A percentile compares a stretch with the other conserved stretches of the same genome.
Evolutionary conservation across 768 basidiomycete genomes (phyloP).

Genomic region (Boletales sp.): DNA sequence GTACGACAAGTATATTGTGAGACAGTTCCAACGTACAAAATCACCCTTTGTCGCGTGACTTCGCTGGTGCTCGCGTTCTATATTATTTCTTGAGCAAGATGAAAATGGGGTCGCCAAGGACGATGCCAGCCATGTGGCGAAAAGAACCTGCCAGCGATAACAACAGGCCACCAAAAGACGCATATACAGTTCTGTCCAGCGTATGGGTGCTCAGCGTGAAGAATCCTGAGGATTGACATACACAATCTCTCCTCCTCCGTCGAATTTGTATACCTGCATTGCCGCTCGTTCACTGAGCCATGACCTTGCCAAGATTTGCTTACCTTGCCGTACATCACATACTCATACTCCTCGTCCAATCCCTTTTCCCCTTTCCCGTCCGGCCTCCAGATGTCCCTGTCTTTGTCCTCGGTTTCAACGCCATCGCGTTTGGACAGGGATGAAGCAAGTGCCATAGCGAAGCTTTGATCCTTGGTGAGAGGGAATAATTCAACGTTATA

Average conservation of each 20-base stretch:
- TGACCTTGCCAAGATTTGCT: background rate
- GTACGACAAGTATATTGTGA: conserved; percentile 6
- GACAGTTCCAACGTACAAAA: conserved; percentile 3
- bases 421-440: conserved; percentile 62
- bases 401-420: conserved; percentile 62
- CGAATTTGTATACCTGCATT: conserved; percentile 90
- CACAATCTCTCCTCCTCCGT: conserved; percentile 85
- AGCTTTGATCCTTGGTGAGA: conserved; percentile 59
- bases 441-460: conserved; percentile 84
- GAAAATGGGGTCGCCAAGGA: conserved; percentile 91
- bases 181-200: conserved; percentile 78
- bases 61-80: background rate
- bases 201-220: conserved; percentile 1
- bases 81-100: conserved; percentile 76
- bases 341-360: conserved; percentile 94
- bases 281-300: conserved; percentile 8
- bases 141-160: conserved; percentile 92
- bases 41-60: background rate
- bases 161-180: conserved; percentile 93
- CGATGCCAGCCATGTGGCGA: conserved; percentile 88
- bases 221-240: conserved; percentile 28
- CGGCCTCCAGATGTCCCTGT: conserved; percentile 79
- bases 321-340: conserved; percentile 99
- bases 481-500: conserved; percentile 92
- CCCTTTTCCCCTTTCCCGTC: conserved; percentile 78